phyloP scores from a whole-genome alignment of 2,329 filamentous ascomycete genomes.

The Aspergillus spinulosporus region DNA sequence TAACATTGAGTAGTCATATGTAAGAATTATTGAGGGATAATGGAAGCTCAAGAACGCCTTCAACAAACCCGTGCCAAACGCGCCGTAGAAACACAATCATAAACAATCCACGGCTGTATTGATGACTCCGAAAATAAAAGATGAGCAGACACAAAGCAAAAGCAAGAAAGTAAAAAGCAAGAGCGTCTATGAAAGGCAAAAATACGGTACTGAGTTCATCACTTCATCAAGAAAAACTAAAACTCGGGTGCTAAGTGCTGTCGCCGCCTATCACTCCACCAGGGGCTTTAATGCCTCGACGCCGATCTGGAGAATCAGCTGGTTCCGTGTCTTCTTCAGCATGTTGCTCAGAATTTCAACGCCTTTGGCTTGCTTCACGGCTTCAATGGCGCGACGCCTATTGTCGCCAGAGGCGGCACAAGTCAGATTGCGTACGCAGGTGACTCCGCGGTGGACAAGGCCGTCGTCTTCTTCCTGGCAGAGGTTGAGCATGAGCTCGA shows the following conservation, averaged over 20 bases:
- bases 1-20: background rate
- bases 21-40: background rate
- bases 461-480: conserved; percentile 66
- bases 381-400: conserved; percentile 61
- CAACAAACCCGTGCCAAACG: conserved; percentile 3
- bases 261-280: conserved; percentile 41
- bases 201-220: conserved; percentile 13
- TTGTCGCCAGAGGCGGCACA: conserved; percentile 62
- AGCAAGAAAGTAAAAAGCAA: background rate
- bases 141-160: background rate
- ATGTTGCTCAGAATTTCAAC: conserved; percentile 68
- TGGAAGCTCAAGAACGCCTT: conserved; percentile 7
- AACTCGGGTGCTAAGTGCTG: background rate
- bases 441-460: conserved; percentile 66
- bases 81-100: background rate
- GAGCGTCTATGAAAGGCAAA: conserved; percentile 15
- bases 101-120: conserved; percentile 1
- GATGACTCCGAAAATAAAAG: background rate
- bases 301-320: conserved; percentile 69
- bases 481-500: conserved; percentile 75
- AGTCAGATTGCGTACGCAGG: conserved; percentile 72
- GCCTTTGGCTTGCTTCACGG: conserved; percentile 62
- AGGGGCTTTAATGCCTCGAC: conserved; percentile 72
- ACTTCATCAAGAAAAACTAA: conserved; percentile 10
- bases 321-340: conserved; percentile 66